phyloP scores from a whole-genome alignment of 768 basidiomycete species.

The Lentinula detonsa region DNA sequence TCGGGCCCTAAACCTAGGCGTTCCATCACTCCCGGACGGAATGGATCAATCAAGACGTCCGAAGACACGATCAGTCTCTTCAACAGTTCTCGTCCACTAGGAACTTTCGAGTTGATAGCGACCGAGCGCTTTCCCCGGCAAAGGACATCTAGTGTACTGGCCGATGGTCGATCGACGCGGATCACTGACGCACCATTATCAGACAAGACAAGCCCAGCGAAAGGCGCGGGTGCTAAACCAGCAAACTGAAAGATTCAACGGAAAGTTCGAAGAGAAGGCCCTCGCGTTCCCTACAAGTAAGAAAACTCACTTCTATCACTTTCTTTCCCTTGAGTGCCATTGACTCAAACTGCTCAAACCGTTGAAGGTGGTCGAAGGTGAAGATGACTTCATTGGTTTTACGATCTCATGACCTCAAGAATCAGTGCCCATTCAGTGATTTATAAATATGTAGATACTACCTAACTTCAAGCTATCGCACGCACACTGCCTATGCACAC shows the following conservation, averaged over 20 bases:
- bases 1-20: constrained; percentile 71
- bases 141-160: constrained; percentile 43
- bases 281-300: neutral
- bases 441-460: too few relatives aligned
- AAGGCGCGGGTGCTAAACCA: constrained; percentile 78
- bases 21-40: constrained; percentile 79
- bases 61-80: constrained; percentile 55
- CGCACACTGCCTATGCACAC: neutral
- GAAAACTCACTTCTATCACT: constrained; percentile 37
- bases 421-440: neutral
- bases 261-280: neutral
- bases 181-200: constrained; percentile 77
- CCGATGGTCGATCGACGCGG: constrained; percentile 62
- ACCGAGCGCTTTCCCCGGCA: constrained; percentile 75
- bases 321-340: constrained; percentile 48
- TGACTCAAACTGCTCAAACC: too few relatives aligned
- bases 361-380: neutral
- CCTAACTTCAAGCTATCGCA: too few relatives aligned
- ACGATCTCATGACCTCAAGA: neutral
- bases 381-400: neutral
- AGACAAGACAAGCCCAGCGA: constrained; percentile 70
- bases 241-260: constrained; percentile 47
- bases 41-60: constrained; percentile 83
- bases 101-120: constrained; percentile 57
- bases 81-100: constrained; percentile 48